A percentile compares a stretch with the other conserved stretches of the same genome.
Evolutionary conservation across 805 yeast species (phyloP).

Genomic region (Ogataea sp.): DNA sequence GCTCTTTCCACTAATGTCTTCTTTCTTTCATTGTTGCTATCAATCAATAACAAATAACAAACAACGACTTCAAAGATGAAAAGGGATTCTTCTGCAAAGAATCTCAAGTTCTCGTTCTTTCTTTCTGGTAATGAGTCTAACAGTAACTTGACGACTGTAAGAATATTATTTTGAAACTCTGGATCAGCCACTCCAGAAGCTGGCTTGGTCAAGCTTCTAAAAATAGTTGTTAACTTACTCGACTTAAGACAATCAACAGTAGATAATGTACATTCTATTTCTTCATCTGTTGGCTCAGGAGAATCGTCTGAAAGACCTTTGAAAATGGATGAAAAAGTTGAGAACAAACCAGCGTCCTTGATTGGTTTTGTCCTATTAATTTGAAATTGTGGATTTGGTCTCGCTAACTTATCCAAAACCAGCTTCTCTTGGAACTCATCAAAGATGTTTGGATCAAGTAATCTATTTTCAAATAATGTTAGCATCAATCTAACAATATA

Average conservation of each 20-base stretch:
- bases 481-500: conserved; percentile 51
- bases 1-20: conserved; percentile 14
- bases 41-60: conserved; percentile 21
- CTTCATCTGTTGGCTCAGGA: conserved; percentile 90
- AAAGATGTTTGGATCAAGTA: conserved; percentile 60
- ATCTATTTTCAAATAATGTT: conserved; percentile 61
- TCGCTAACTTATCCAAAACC: conserved; percentile 45
- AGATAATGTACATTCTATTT: conserved; percentile 75
- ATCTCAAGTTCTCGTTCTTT: conserved; percentile 19
- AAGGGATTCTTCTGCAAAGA: conserved; percentile 20
- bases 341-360: conserved; percentile 72
- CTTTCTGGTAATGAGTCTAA: conserved; percentile 27
- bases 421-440: conserved; percentile 54
- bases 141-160: conserved; percentile 24
- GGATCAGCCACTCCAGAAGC: conserved; percentile 4
- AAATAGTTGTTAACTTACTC: conserved; percentile 49
- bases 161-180: conserved; percentile 22
- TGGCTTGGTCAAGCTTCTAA: conserved; percentile 39
- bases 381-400: conserved; percentile 58
- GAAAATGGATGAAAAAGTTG: conserved; percentile 86
- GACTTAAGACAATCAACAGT: conserved; percentile 78
- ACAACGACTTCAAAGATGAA: conserved; percentile 24
- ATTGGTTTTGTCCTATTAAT: conserved; percentile 56
- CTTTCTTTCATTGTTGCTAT: conserved; percentile 6
- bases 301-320: conserved; percentile 82